Percentiles rank a stretch among this genome's conserved stretches.
Evolutionary conservation across 148 eudicot species (phyloP).

Genomic region (Talinum fruticosum): DNA sequence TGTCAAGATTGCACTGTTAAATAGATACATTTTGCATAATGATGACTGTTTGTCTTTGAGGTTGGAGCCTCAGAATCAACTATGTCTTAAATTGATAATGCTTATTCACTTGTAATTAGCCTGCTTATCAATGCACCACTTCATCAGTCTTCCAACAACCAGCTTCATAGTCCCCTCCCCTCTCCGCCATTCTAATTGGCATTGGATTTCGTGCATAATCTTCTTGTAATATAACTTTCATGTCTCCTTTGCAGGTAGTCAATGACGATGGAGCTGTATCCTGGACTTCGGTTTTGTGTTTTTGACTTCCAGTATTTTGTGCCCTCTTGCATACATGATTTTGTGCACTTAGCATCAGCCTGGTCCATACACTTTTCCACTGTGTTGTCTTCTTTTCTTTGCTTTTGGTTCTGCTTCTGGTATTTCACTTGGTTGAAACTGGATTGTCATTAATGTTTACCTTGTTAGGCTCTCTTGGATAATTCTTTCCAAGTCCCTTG

Average conservation of each 20-base stretch:
- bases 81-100: no score
- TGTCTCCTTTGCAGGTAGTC: conserved; percentile 70
- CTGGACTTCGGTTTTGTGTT: conserved; percentile 27
- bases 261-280: conserved; percentile 99
- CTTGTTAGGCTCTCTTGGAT: background rate
- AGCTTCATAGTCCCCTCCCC: no score
- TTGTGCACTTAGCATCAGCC: background rate
- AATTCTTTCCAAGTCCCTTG: background rate
- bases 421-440: background rate
- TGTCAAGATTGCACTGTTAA: no score
- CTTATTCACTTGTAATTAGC: no score
- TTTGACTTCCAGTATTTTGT: background rate
- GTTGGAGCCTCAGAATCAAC: no score
- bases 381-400: background rate
- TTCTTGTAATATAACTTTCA: conserved; percentile 1
- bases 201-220: conserved; percentile 7
- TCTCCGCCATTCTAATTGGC: no score
- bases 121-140: no score
- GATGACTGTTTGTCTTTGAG: no score
- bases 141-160: no score
- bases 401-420: background rate
- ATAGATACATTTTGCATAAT: no score
- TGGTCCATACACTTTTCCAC: background rate
- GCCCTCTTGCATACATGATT: background rate
- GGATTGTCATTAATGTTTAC: background rate